Conservation (phyloP, 2,329 filamentous ascomycete species). For the Periconia digitata region DNA sequence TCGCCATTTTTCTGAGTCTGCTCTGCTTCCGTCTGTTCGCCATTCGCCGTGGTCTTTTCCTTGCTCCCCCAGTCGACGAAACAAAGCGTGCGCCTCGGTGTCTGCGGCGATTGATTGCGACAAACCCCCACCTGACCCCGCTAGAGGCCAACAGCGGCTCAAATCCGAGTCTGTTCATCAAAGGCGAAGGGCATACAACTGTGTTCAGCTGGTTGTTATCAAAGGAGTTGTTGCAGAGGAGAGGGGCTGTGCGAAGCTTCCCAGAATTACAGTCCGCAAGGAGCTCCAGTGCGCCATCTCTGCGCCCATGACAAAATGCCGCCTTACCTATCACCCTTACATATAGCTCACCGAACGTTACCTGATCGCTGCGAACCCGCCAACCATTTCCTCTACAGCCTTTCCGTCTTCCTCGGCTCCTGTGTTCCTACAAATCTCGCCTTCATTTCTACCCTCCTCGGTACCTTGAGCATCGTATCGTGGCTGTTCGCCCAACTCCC, state of each 20-base stretch:
- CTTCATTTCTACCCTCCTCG: constrained; percentile 62
- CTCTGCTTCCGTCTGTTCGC: too few relatives aligned
- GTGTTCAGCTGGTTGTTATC: background rate
- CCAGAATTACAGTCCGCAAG: background rate
- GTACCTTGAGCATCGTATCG: constrained; percentile 63
- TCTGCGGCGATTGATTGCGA: constrained; percentile 20
- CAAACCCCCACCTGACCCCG: constrained; percentile 21
- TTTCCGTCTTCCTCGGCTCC: constrained; percentile 62
- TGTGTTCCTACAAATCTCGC: constrained; percentile 67
- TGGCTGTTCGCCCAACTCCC: constrained; percentile 72
- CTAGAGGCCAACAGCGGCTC: constrained; percentile 2
- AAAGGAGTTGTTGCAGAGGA: background rate
- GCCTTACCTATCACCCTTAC: constrained; percentile 35
- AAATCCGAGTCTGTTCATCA: background rate
- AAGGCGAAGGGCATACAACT: background rate
- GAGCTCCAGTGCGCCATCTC: constrained; percentile 6
- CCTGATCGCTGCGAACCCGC: constrained; percentile 63
- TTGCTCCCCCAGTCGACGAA: too few relatives aligned
- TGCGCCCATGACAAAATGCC: constrained; percentile 35
- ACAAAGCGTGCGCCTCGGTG: constrained; percentile 32
- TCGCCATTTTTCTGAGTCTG: too few relatives aligned
- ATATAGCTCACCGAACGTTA: constrained; percentile 45
- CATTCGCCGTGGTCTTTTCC: too few relatives aligned
- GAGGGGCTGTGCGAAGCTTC: constrained; percentile 6
- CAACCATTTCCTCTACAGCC: constrained; percentile 56